Evolutionary conservation across 2,329 filamentous ascomycete species (phyloP).

Genomic region (Sporothrix humicola): DNA sequence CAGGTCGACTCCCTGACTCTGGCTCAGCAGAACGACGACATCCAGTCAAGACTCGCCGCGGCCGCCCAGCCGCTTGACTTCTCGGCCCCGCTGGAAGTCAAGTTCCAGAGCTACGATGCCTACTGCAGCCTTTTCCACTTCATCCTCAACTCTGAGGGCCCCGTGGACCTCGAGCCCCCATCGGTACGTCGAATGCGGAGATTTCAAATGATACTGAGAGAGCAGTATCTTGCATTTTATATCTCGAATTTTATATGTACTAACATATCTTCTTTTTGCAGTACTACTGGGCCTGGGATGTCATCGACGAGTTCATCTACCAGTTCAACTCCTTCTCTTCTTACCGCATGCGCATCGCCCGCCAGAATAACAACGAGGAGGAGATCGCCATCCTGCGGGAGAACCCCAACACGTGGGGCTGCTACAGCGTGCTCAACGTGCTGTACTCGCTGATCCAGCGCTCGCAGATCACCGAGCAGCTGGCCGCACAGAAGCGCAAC

Average conservation of each 20-base stretch:
- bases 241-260: conserved; percentile 14
- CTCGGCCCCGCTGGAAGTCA: conserved; percentile 91
- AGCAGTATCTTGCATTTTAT: too few relatives aligned
- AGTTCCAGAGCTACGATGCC: conserved; percentile 98
- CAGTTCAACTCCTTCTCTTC: conserved; percentile 99
- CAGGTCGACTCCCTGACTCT: conserved; percentile 71
- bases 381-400: conserved; percentile 90
- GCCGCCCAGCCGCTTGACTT: conserved; percentile 96
- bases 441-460: conserved; percentile 98
- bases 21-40: conserved; percentile 81
- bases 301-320: conserved; percentile 99
- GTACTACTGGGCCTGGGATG: conserved; percentile 99
- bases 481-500: conserved; percentile 90
- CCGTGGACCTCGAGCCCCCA: conserved; percentile 93
- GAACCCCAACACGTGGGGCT: conserved; percentile 99
- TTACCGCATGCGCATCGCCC: conserved; percentile 89
- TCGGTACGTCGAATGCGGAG: conserved; percentile 62
- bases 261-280: conserved; percentile 48
- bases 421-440: conserved; percentile 98
- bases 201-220: too few relatives aligned
- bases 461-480: conserved; percentile 97
- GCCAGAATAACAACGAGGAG: conserved; percentile 83
- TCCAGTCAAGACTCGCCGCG: conserved; percentile 87
- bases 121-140: conserved; percentile 99
- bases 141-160: conserved; percentile 98